Evolutionary conservation across 2,329 filamentous ascomycete species (phyloP), one percentile per base, ranked within the genome.

Genomic region (Aureobasidium sp.): DNA sequence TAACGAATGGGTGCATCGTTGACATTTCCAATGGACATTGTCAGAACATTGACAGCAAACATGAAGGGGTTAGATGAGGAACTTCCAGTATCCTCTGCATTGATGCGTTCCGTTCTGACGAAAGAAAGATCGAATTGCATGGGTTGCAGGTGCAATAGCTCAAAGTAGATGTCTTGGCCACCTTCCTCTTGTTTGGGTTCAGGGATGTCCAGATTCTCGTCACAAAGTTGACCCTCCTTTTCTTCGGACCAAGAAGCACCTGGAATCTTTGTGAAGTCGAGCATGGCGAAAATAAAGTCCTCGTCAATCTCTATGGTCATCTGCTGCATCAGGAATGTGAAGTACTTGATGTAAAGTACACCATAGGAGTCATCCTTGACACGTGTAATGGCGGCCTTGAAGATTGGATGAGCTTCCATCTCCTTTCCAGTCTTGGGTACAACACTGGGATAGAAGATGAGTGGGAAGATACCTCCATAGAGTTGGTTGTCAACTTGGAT

Each of bases 281-380:
- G 79, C 64, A 99, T 83, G 0, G 94, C 92, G 73, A 96, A 96
- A 62, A 99, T 92, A 75, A 99, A 99, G 72, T 99, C 94, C 70
- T 99, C 94, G 66, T 99, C 94, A 53, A 99, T 86, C 69, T 99
- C 94, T 2, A 99, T 81, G 0, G 94, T 99, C 92, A 99, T 97
- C 74, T 99, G 92, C 74, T 99, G 94, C 49, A 99, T 79, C 36
- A 99, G 79, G 49, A 99, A 76, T 0, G 93, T 96, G 27, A 94
- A 93, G 74, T 99, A 99, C 74, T 99, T 99, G 81, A 99, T 92
- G 75, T 99, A 99, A 10, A 97, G 79, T 25, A 99, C 94, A 69
- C 94, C 94, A 71, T 97, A 99, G 0, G 92, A 96, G 70, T 99
- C 93, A 70, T 99, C 94, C 78, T 99, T 99, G 73, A 99, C 93